Percentiles rank a stretch among this genome's conserved stretches.
phyloP scores from a whole-genome alignment of 2,329 filamentous ascomycete genomes.

The Magnaporthiopsis incrustans region DNA sequence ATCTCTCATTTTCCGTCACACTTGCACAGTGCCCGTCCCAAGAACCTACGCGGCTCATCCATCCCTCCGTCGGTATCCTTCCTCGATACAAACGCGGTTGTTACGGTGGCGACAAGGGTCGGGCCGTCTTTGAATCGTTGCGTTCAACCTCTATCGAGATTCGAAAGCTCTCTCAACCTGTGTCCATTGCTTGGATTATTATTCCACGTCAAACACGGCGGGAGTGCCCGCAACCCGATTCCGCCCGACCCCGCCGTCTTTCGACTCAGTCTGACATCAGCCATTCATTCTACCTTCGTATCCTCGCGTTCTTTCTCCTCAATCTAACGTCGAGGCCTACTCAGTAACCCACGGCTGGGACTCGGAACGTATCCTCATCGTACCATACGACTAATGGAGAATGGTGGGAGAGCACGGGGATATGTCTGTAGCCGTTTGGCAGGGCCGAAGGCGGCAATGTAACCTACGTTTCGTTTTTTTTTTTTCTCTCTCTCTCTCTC shows the following conservation, averaged over 20 bases:
- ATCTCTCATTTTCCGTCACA: not conserved
- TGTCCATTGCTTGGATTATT: not conserved
- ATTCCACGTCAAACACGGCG: not conserved
- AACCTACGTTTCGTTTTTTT: not conserved
- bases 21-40: not conserved
- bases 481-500: too few relatives aligned
- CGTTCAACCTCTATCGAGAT: not conserved
- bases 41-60: not conserved
- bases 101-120: not conserved
- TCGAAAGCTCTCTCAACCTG: not conserved
- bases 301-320: not conserved
- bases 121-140: not conserved
- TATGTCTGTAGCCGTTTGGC: not conserved
- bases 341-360: not conserved
- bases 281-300: not conserved
- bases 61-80: not conserved
- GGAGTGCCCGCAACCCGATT: not conserved
- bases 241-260: not conserved
- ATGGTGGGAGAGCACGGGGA: not conserved
- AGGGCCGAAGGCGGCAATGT: not conserved
- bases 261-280: not conserved
- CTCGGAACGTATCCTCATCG: not conserved
- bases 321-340: not conserved
- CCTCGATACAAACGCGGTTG: not conserved
- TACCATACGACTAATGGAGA: not conserved